Conservation (phyloP, 805 yeast species). For the Teunomyces gatunensis region DNA sequence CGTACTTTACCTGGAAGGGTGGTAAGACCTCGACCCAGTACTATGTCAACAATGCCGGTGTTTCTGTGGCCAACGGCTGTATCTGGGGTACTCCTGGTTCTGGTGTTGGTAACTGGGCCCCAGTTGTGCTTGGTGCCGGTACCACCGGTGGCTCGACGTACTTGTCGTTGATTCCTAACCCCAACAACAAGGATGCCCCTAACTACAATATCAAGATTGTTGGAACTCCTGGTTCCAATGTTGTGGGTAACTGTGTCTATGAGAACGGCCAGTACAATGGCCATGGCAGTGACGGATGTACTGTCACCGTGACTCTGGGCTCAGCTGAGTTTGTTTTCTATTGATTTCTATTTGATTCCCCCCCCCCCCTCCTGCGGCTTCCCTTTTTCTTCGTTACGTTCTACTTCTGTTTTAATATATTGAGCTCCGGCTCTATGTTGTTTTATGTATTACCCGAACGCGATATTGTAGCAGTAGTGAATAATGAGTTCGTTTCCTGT, state of each 20-base stretch:
- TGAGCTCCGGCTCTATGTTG: not conserved
- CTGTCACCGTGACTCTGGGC: constrained; percentile 63
- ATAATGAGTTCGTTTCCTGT: constrained; percentile 35
- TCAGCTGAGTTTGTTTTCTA: constrained; percentile 60
- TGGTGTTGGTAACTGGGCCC: constrained; percentile 78
- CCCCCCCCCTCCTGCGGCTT: too few relatives aligned
- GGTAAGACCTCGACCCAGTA: constrained; percentile 66
- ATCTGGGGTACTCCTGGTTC: constrained; percentile 62
- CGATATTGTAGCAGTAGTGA: constrained; percentile 38
- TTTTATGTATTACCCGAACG: constrained; percentile 30
- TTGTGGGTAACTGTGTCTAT: constrained; percentile 43
- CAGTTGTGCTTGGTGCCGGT: constrained; percentile 77
- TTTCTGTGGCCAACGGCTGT: constrained; percentile 65
- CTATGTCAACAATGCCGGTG: constrained; percentile 77
- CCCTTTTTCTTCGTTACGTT: not conserved
- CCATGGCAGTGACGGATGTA: constrained; percentile 70
- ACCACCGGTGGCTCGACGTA: constrained; percentile 57
- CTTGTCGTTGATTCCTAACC: constrained; percentile 74
- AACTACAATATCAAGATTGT: constrained; percentile 44
- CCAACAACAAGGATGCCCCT: constrained; percentile 53
- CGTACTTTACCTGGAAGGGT: constrained; percentile 64
- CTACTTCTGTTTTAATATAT: constrained; percentile 5
- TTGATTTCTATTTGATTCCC: constrained; percentile 12
- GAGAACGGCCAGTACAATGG: constrained; percentile 48
- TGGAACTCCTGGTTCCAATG: constrained; percentile 40